These are phyloP conservation scores for Pelargonium citronellum DNA, from an alignment of 441 rosid species.

Conservation along the genomic window DNA sequence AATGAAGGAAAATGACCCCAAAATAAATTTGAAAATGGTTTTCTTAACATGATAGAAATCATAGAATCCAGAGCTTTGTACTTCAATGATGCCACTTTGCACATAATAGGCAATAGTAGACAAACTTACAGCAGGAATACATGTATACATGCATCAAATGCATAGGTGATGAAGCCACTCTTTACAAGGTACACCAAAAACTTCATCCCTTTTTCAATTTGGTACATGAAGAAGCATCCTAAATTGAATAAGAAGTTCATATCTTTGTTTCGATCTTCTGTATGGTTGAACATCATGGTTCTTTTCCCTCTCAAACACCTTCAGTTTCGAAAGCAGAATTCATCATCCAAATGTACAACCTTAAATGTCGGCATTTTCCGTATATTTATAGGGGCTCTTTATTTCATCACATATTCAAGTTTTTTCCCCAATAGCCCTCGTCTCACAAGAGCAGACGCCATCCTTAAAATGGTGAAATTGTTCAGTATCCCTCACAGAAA, in stretches of 20 bases:
- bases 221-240: no score
- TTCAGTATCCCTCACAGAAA: slow-evolving; percentile 74
- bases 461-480: slow-evolving; percentile 79
- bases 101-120: background rate
- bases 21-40: no score
- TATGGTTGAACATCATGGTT: background rate
- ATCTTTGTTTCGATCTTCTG: slow-evolving; percentile 11
- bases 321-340: slow-evolving; percentile 4
- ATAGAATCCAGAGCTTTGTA: background rate
- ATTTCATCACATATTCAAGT: slow-evolving; percentile 6
- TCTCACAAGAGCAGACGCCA: slow-evolving; percentile 76
- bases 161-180: slow-evolving; percentile 3
- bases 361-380: background rate
- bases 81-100: background rate
- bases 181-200: background rate
- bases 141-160: slow-evolving; percentile 13
- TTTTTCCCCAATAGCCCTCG: slow-evolving; percentile 38
- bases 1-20: background rate
- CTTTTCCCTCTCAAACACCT: slow-evolving; percentile 2
- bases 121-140: slow-evolving; percentile 8
- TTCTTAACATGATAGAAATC: background rate
- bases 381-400: background rate
- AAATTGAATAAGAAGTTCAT: background rate
- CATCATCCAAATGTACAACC: slow-evolving; percentile 4
- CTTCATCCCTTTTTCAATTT: background rate